A percentile compares a stretch with the other conserved stretches of the same genome.
These are phyloP conservation scores for Ophiocordyceps sinensis DNA, from an alignment of 2,329 filamentous ascomycete species.

Conservation along the genomic window DNA sequence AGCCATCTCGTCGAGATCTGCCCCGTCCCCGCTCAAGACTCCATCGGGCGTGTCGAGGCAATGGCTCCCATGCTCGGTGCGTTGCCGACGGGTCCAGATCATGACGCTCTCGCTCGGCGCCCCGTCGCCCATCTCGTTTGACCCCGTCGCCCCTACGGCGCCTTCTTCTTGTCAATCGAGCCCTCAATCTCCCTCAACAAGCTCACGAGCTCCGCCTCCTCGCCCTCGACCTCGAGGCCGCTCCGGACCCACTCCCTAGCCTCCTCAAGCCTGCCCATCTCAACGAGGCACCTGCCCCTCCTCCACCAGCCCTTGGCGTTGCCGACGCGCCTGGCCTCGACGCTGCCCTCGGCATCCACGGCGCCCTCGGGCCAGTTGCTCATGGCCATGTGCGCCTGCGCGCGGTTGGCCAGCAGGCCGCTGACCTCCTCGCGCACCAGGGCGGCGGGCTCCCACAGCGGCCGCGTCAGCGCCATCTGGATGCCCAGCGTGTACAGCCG, in stretches of 20 bases:
- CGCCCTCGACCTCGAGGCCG: constrained; percentile 71
- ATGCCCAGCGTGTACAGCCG: constrained; percentile 75
- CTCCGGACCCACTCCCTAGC: constrained; percentile 63
- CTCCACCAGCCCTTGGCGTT: constrained; percentile 96
- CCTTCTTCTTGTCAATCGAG: constrained; percentile 25
- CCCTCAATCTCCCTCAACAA: constrained; percentile 49
- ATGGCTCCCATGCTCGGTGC: too few species aligned
- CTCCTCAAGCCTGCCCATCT: constrained; percentile 83
- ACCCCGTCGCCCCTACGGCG: not conserved
- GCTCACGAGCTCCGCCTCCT: constrained; percentile 47
- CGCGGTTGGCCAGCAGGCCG: constrained; percentile 69
- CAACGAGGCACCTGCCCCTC: constrained; percentile 65
- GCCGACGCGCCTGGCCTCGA: constrained; percentile 72
- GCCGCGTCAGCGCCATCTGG: constrained; percentile 72
- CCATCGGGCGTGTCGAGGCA: not conserved
- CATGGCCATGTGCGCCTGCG: constrained; percentile 77
- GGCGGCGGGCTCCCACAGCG: constrained; percentile 74
- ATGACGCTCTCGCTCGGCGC: too few species aligned
- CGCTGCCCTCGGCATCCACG: constrained; percentile 76
- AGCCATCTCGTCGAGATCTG: too few species aligned
- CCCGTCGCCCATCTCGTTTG: too few species aligned
- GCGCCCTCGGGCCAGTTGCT: constrained; percentile 72
- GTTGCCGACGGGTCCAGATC: too few species aligned
- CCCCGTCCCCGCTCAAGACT: too few species aligned
- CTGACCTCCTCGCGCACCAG: constrained; percentile 76